Evolutionary conservation across 1,139 yeast genomes (phyloP), one percentile per base, ranked within the genome.

Genomic region (Zygoascus meyerae): DNA sequence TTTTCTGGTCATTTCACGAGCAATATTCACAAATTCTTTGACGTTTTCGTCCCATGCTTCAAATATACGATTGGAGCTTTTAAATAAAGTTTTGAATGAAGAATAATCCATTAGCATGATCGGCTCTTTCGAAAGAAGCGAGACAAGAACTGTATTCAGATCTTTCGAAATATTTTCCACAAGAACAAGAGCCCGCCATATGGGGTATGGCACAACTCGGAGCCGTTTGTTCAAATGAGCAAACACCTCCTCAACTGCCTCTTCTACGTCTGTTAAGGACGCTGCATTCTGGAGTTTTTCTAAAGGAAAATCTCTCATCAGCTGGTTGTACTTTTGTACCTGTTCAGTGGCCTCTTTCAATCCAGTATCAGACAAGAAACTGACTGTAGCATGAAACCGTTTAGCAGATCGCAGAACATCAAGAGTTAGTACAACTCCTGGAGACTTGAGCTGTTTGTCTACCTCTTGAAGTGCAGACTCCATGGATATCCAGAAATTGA

Each of bases 401-500:
- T 86, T 87, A 2, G 90, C 89, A 33, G 75, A 69, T 51, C 79
- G 77, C 48, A 90, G 70, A 1, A 86, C 67, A 2, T 77, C 78
- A 17, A 87, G 64, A 0, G 95, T 78, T n/a, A 75, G 61, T 21
- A 67, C 68, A 1, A 86, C 77, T 31, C 78, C 81, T 0, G 73
- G 71, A 0, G 78, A 69, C 8, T 72, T 64, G 2, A 85, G 64
- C 61, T 87, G 96, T 1, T 70, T 70, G 45, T 77, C 76, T 1
- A 86, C 71, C 3, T 80, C 70, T 5, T 60, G 52, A 33, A 90
- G 67, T 0, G 89, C 82, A 1, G 67, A 62, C 57, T 86, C 94
- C 71, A 86, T 72, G 0, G 87, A 77, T 17, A 71, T 69, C 97
- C 97, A 90, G 57, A 86, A 90, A 45, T 74, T 78, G 10, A 84